A percentile compares a stretch with the other conserved stretches of the same genome.
phyloP scores from a whole-genome alignment of 2,329 filamentous ascomycete species.

The Aspergillus hortae region DNA sequence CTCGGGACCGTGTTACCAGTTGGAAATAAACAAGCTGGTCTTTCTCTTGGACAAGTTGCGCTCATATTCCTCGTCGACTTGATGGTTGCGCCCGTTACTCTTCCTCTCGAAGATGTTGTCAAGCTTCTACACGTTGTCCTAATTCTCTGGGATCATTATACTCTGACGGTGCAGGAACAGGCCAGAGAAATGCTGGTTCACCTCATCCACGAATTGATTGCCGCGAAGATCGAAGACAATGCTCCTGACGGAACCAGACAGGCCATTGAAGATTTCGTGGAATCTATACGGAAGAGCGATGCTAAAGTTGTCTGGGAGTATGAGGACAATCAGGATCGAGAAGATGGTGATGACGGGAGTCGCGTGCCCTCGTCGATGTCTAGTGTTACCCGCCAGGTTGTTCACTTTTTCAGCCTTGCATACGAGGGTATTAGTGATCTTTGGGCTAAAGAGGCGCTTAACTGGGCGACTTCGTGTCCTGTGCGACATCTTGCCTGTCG shows the following conservation, averaged over 20 bases:
- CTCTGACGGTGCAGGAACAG: constrained; percentile 89
- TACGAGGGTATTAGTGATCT: constrained; percentile 85
- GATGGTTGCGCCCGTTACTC: constrained; percentile 85
- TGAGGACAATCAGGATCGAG: constrained; percentile 80
- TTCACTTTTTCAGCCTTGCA: constrained; percentile 78
- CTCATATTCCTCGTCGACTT: constrained; percentile 92
- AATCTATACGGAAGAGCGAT: constrained; percentile 80
- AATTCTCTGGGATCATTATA: constrained; percentile 97
- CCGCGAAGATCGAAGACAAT: constrained; percentile 72
- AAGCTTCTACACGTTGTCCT: constrained; percentile 86
- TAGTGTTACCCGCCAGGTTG: constrained; percentile 73
- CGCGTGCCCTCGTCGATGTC: constrained; percentile 88
- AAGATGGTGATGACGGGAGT: constrained; percentile 67
- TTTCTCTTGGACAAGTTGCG: constrained; percentile 89
- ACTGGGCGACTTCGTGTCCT: constrained; percentile 95
- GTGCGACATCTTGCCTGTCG: constrained; percentile 92
- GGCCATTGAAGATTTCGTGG: constrained; percentile 82
- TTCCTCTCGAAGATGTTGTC: constrained; percentile 75
- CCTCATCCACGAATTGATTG: constrained; percentile 91
- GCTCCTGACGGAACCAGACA: constrained; percentile 63
- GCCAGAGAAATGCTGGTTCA: constrained; percentile 97
- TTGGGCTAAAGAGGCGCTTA: constrained; percentile 85
- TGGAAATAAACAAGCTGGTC: constrained; percentile 85
- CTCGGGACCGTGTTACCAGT: constrained; percentile 73
- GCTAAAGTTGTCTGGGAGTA: constrained; percentile 87